A percentile compares a stretch with the other conserved stretches of the same genome.
Evolutionary conservation across 306 rosid genomes (phyloP).

Genomic region (Acmispon strigosus): DNA sequence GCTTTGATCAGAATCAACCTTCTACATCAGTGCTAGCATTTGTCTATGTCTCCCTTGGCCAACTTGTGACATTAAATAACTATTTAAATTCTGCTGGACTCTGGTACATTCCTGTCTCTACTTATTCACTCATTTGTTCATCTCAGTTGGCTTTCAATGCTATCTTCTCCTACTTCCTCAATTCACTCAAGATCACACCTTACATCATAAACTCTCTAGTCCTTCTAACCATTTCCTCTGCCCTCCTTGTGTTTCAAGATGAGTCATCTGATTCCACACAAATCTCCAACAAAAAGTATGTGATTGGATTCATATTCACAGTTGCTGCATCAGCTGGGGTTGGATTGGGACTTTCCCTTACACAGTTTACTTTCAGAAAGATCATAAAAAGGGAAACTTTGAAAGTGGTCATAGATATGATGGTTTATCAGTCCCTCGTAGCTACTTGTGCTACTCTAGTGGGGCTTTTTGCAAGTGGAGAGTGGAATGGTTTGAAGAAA

Average conservation of each 20-base stretch:
- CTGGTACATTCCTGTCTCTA: slow-evolving; percentile 22
- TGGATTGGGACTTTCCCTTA: slow-evolving; percentile 21
- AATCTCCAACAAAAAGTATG: slow-evolving; percentile 9
- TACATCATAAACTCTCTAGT: slow-evolving; percentile 25
- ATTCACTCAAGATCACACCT: slow-evolving; percentile 30
- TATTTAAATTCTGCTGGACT: slow-evolving; percentile 25
- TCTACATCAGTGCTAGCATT: background rate
- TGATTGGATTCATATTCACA: slow-evolving; percentile 28
- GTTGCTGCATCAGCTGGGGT: slow-evolving; percentile 27
- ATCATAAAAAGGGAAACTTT: slow-evolving; percentile 10
- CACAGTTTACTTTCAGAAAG: slow-evolving; percentile 19
- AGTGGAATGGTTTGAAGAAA: slow-evolving; percentile 14
- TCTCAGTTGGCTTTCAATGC: slow-evolving; percentile 30
- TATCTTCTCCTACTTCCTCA: slow-evolving; percentile 24
- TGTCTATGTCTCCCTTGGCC: slow-evolving; percentile 25
- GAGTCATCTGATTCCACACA: background rate
- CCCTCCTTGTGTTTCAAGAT: slow-evolving; percentile 23
- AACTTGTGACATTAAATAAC: background rate
- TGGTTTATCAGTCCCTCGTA: background rate
- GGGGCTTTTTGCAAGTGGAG: slow-evolving; percentile 35
- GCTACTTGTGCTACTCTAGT: slow-evolving; percentile 2
- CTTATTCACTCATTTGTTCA: slow-evolving; percentile 19
- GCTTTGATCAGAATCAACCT: background rate
- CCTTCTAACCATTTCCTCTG: slow-evolving; percentile 25
- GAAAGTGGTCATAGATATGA: slow-evolving; percentile 24